These are phyloP conservation scores for Streptanthus diversifolius DNA, from an alignment of 345 rosid genomes.

Conservation along the genomic window DNA sequence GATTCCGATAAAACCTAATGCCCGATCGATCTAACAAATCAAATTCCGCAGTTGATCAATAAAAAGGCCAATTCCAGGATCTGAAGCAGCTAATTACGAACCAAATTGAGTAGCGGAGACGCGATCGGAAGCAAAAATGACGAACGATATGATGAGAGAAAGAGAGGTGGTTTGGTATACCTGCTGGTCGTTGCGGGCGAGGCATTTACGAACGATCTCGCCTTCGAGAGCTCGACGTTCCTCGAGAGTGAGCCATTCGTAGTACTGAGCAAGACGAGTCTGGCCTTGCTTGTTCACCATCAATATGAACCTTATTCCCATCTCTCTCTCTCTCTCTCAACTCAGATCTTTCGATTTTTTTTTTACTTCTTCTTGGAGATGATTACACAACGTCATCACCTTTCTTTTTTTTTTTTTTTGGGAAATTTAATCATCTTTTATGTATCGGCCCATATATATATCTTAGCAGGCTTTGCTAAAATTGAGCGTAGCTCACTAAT, in stretches of 20 bases:
- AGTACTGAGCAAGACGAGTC: conserved; percentile 95
- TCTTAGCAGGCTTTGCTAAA: no score
- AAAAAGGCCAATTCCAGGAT: conserved; percentile 13
- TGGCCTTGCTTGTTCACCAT: conserved; percentile 99
- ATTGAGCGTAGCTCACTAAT: no score
- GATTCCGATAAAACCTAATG: no score
- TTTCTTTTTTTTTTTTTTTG: neutral
- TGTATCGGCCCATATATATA: no score
- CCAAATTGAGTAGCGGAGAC: neutral
- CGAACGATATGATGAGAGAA: neutral
- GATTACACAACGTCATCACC: conserved; percentile 2
- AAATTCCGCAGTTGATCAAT: no score
- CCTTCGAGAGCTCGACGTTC: conserved; percentile 99
- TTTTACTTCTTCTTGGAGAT: neutral
- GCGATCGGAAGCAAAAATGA: conserved; percentile 11
- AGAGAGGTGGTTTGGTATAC: conserved; percentile 22
- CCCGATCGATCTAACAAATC: no score
- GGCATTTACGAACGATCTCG: conserved; percentile 98
- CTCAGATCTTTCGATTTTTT: neutral
- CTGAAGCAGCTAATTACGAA: neutral
- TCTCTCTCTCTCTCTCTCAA: conserved; percentile 21
- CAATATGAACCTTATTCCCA: conserved; percentile 94
- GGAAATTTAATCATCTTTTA: no score
- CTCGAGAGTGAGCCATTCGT: conserved; percentile 96
- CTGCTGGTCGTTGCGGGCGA: conserved; percentile 97